Percentiles rank a stretch among this genome's conserved stretches.
Conservation (phyloP, 2,329 filamentous ascomycete species). For the Ophiostoma quercus region DNA sequence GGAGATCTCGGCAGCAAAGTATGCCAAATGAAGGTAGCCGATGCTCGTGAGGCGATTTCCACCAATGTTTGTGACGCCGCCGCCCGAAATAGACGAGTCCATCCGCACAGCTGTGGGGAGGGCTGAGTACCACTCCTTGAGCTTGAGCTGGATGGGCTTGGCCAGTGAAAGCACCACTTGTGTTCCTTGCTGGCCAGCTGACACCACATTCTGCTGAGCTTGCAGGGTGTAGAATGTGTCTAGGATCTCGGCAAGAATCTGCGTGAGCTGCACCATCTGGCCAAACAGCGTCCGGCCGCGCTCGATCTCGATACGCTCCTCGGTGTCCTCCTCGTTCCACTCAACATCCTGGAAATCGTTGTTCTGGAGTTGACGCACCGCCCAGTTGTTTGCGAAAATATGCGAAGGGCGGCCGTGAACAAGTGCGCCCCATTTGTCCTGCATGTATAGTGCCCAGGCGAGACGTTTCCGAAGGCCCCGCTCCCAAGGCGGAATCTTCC, state of each 20-base stretch:
- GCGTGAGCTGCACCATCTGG: slow-evolving; percentile 69
- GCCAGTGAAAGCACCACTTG: slow-evolving; percentile 68
- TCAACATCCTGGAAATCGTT: slow-evolving; percentile 71
- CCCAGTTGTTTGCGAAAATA: slow-evolving; percentile 65
- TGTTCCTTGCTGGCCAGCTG: slow-evolving; percentile 64
- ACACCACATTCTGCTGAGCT: slow-evolving; percentile 63
- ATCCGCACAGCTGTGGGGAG: slow-evolving; percentile 61
- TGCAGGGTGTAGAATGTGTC: slow-evolving; percentile 77
- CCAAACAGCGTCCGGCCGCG: slow-evolving; percentile 65
- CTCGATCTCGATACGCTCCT: slow-evolving; percentile 61
- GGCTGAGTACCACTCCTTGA: slow-evolving; percentile 75
- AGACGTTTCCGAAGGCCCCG: slow-evolving; percentile 55
- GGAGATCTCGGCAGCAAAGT: slow-evolving; percentile 91
- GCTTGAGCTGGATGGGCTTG: slow-evolving; percentile 75
- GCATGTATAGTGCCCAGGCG: slow-evolving; percentile 61
- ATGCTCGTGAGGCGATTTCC: slow-evolving; percentile 52
- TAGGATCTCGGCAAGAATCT: slow-evolving; percentile 72
- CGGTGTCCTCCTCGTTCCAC: slow-evolving; percentile 55
- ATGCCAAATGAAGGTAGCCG: slow-evolving; percentile 81
- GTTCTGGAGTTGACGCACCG: slow-evolving; percentile 58
- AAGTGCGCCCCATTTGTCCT: slow-evolving; percentile 73
- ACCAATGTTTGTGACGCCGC: slow-evolving; percentile 35
- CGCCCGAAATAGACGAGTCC: slow-evolving; percentile 51
- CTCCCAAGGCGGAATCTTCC: slow-evolving; percentile 60
- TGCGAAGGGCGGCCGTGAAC: slow-evolving; percentile 83